Evolutionary conservation across 768 basidiomycete genomes (phyloP).

Genomic region (Tylopilus felleus): DNA sequence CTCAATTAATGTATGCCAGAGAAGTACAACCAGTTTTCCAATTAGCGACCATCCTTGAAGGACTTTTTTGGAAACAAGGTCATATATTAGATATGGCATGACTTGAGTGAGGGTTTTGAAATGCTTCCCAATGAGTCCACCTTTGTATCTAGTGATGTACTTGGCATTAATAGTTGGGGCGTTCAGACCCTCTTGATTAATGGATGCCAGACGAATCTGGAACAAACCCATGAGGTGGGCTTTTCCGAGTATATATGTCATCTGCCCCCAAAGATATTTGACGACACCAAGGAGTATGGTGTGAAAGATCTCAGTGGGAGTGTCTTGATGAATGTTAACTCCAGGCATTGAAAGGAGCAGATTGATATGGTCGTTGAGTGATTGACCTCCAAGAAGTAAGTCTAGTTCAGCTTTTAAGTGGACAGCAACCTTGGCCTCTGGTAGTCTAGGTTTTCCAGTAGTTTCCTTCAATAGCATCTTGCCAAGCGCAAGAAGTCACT

Average conservation of each 20-base stretch:
- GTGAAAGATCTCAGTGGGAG: slow-evolving; percentile 33
- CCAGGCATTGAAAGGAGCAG: slow-evolving; percentile 17
- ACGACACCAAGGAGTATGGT: slow-evolving; percentile 33
- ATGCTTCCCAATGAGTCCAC: slow-evolving; percentile 31
- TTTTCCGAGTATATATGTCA: slow-evolving; percentile 21
- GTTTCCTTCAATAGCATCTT: slow-evolving; percentile 3
- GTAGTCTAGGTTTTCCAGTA: not conserved
- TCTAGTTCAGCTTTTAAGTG: slow-evolving; percentile 7
- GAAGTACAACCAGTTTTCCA: slow-evolving; percentile 33
- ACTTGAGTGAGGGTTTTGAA: slow-evolving; percentile 32
- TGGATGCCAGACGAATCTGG: slow-evolving; percentile 23
- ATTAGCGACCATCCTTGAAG: slow-evolving; percentile 32
- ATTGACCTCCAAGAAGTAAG: not conserved
- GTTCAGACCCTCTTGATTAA: slow-evolving; percentile 25
- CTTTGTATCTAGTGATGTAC: slow-evolving; percentile 33
- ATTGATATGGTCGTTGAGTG: slow-evolving; percentile 11
- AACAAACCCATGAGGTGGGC: slow-evolving; percentile 15
- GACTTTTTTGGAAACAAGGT: slow-evolving; percentile 24
- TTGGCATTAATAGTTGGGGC: slow-evolving; percentile 24
- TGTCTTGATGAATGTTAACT: slow-evolving; percentile 31
- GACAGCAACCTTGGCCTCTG: not conserved
- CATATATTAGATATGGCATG: slow-evolving; percentile 30
- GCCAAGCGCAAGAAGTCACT: slow-evolving; percentile 32
- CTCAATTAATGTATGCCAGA: slow-evolving; percentile 43
- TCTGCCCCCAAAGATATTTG: slow-evolving; percentile 36